A percentile compares a stretch with the other conserved stretches of the same genome.
These are phyloP conservation scores for Lonicera japonica DNA, from an alignment of 129 eudicot species.

Conservation along the genomic window DNA sequence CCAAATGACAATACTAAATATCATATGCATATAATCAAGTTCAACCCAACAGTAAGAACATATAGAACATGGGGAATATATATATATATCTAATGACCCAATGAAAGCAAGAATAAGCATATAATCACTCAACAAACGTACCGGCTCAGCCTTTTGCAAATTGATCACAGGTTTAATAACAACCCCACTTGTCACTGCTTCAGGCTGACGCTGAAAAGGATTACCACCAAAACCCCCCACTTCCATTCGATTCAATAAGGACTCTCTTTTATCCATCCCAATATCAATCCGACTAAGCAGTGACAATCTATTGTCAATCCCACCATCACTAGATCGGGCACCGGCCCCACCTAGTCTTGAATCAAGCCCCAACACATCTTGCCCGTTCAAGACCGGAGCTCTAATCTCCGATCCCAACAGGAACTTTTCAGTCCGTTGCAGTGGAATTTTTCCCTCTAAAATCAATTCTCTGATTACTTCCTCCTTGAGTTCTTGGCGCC, in stretches of 20 bases:
- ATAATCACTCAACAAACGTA: not conserved
- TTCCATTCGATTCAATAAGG: not conserved
- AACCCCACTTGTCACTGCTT: not conserved
- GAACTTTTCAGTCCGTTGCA: not conserved
- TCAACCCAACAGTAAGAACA: not conserved
- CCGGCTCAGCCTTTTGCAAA: not conserved
- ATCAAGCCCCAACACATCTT: not conserved
- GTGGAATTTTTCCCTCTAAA: not conserved
- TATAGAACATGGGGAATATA: not conserved
- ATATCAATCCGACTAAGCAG: not conserved
- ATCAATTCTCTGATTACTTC: not conserved
- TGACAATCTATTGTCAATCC: not conserved
- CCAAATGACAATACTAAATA: not conserved
- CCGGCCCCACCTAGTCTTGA: not conserved
- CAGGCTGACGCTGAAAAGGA: conserved; percentile 3
- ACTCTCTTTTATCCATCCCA: not conserved
- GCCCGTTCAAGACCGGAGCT: not conserved
- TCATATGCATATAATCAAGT: not conserved
- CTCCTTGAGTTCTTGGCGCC: conserved; percentile 9
- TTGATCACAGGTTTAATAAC: not conserved
- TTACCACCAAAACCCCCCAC: not conserved
- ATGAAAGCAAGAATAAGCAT: not conserved
- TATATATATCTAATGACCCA: not conserved
- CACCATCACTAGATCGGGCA: not conserved
- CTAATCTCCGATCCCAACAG: not conserved